Conservation (phyloP, 1,139 yeast species). For the Taiozyma sp. region DNA sequence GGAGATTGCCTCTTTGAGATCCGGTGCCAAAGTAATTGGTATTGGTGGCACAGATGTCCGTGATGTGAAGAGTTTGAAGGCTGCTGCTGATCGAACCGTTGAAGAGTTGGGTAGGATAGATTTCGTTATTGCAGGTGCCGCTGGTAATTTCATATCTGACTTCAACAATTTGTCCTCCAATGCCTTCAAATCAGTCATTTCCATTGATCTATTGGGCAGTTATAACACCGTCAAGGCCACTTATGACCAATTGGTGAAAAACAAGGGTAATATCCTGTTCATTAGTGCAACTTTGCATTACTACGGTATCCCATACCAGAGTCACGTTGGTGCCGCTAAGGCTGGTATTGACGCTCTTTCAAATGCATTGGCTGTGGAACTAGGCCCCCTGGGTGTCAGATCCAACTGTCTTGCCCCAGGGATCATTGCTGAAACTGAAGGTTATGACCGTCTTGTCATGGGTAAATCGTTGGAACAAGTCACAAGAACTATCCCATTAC, state of each 20-base stretch:
- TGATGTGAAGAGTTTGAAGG: conserved; percentile 47
- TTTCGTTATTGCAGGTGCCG: conserved; percentile 90
- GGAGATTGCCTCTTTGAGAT: conserved; percentile 54
- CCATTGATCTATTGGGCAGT: conserved; percentile 81
- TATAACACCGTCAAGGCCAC: conserved; percentile 84
- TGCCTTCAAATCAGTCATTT: conserved; percentile 83
- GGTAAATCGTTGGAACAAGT: conserved; percentile 37
- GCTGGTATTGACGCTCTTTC: conserved; percentile 90
- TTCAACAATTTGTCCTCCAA: conserved; percentile 73
- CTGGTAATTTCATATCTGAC: conserved; percentile 85
- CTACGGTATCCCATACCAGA: conserved; percentile 80
- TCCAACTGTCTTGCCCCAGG: conserved; percentile 89
- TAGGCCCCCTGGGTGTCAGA: conserved; percentile 83
- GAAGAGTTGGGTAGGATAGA: conserved; percentile 68
- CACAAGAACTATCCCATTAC: conserved; percentile 59
- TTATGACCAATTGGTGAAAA: conserved; percentile 55
- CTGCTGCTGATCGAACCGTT: conserved; percentile 65
- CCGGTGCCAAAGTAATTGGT: conserved; percentile 63
- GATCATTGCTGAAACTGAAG: conserved; percentile 78
- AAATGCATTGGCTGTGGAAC: conserved; percentile 77
- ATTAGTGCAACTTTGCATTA: conserved; percentile 87
- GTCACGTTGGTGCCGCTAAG: conserved; percentile 89
- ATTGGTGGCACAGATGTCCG: conserved; percentile 76
- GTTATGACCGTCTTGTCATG: conserved; percentile 54
- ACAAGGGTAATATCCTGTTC: conserved; percentile 70